Base-by-base conservation (phyloP, 768 basidiomycete species). In the Daedaleopsis nitida region DNA sequence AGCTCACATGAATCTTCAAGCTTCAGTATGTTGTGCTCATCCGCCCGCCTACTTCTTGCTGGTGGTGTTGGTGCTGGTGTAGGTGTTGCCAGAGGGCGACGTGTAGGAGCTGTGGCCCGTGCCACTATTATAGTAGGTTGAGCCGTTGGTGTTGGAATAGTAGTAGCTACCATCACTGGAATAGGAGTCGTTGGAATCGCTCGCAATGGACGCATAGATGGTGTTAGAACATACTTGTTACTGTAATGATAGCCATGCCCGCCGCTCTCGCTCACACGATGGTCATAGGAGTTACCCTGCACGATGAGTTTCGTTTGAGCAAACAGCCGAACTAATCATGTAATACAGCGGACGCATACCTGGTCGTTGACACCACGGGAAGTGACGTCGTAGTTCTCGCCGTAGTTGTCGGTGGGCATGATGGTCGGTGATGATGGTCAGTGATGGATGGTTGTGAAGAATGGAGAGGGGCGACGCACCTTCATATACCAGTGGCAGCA, bases 211-310 rank as follows among this genome's bases (percentile, higher is more conserved):
- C 35, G 17, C 35, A 13, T n/a, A 34, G 27, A 32, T 32, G 27
- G 4, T 32, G 27, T 32, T 50, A n/a, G 11, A 11, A 72, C 79
- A 3, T 68, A 85, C 84, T 27, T 63, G 72, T 87, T 87, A 7
- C 84, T 86, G 67, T 88, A 88, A 64, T 87, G 86, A 59, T 87
- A 88, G 0, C 82, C 79, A 48, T 63, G 71, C 3, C 75, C 73
- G 12, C 79, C 75, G 32, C 62, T 67, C 32, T 77, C 78, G 43
- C 79, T 78, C 66, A 81, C 74, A 52, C 86, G 84, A 66, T 76
- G 70, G 71, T 83, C 86, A 66, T 83, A 86, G 66, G 86, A 83
- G 67, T 87, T 88, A 1, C 85, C 86, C 85, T 86, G 57, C 27
- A 39, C 44, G 14, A 27, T 9, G n/a, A 52, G 13, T 45, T 16